These are phyloP conservation scores for Brassica juncea DNA, from an alignment of 345 rosid genomes.

Conservation along the genomic window DNA sequence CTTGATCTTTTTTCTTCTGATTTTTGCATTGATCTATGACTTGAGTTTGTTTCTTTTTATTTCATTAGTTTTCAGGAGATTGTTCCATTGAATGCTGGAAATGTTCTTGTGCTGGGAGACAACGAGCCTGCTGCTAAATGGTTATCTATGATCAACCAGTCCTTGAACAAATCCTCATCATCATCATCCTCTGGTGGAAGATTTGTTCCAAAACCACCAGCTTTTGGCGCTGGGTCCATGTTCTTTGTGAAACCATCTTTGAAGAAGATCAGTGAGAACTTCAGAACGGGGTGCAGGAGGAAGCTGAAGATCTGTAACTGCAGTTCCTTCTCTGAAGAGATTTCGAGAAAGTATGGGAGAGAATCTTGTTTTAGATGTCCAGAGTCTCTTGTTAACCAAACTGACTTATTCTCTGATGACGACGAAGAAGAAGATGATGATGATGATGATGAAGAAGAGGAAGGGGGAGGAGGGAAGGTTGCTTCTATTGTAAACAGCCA, in stretches of 20 bases:
- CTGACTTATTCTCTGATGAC: conserved; percentile 62
- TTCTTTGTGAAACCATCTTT: conserved; percentile 75
- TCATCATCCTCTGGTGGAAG: conserved; percentile 21
- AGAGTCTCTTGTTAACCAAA: conserved; percentile 50
- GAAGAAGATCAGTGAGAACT: conserved; percentile 71
- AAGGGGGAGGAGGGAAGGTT: conserved; percentile 31
- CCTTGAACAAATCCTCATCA: conserved; percentile 61
- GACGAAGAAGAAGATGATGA: conserved; percentile 69
- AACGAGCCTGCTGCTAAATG: conserved; percentile 94
- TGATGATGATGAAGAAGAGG: conserved; percentile 24
- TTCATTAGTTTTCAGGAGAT: conserved; percentile 86
- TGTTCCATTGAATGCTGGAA: conserved; percentile 96
- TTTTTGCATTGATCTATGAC: neutral
- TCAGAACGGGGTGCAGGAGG: conserved; percentile 69
- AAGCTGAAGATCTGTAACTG: conserved; percentile 89
- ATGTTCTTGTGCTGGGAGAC: conserved; percentile 91
- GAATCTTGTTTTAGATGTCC: conserved; percentile 77
- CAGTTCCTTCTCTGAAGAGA: conserved; percentile 38
- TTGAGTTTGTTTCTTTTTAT: neutral
- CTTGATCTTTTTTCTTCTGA: neutral
- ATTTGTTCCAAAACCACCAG: conserved; percentile 29
- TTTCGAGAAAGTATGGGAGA: conserved; percentile 59
- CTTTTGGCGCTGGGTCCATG: conserved; percentile 54
- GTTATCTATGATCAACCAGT: conserved; percentile 70
- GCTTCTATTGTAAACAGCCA: conserved; percentile 39